Conservation (phyloP, 2,329 filamentous ascomycete genomes). For the Pestalotiopsis fici region DNA sequence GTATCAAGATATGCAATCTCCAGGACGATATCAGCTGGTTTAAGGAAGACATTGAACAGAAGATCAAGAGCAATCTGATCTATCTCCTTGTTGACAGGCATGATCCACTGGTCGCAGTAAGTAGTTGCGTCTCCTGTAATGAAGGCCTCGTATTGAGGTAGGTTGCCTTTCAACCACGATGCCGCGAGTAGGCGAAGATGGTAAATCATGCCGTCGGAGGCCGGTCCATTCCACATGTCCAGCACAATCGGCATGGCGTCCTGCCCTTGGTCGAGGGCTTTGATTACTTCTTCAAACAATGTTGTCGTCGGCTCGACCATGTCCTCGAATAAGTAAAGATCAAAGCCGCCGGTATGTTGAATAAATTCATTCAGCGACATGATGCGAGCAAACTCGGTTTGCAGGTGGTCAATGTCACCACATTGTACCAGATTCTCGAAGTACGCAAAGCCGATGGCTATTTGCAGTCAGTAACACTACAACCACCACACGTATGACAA, state of each 20-base stretch:
- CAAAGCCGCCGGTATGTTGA: conserved; percentile 69
- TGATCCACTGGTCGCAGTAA: conserved; percentile 72
- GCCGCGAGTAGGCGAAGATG: conserved; percentile 81
- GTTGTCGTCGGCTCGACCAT: conserved; percentile 76
- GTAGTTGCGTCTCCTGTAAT: conserved; percentile 69
- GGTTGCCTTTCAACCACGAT: conserved; percentile 79
- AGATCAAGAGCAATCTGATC: conserved; percentile 85
- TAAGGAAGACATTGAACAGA: conserved; percentile 76
- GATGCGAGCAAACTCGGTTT: conserved; percentile 72
- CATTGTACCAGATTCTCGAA: conserved; percentile 80
- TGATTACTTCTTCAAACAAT: conserved; percentile 65
- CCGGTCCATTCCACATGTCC: conserved; percentile 72
- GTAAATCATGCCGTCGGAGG: conserved; percentile 79
- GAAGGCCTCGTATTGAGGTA: conserved; percentile 68
- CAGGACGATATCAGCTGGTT: conserved; percentile 75
- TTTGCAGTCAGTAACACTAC: not conserved
- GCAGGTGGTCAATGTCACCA: conserved; percentile 64
- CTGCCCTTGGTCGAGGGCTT: conserved; percentile 60
- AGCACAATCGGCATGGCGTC: conserved; percentile 56
- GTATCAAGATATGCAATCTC: conserved; percentile 92
- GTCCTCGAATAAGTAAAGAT: conserved; percentile 74
- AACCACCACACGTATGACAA: too few species aligned
- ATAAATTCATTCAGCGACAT: conserved; percentile 71
- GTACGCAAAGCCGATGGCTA: conserved; percentile 91
- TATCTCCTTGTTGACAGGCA: conserved; percentile 79